Evolutionary conservation across 1,284 basidiomycete species (phyloP).

Genomic region (Boletellus deceptivus): DNA sequence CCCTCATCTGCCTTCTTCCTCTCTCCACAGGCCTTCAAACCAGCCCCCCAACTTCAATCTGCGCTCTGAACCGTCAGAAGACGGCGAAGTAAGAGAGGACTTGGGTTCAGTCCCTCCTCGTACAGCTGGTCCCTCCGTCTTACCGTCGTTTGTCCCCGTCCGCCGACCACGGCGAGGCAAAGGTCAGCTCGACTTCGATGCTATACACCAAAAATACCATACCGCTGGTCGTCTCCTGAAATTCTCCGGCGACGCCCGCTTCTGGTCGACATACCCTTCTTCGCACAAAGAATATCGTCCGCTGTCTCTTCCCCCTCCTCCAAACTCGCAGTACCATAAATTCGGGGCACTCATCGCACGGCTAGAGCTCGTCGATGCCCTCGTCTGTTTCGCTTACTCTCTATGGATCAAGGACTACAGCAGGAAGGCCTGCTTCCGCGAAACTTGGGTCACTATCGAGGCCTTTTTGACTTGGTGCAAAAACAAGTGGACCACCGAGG

Average conservation of each 20-base stretch:
- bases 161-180: conserved; percentile 62
- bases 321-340: conserved; percentile 66
- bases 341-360: conserved; percentile 67
- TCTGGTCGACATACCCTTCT: conserved; percentile 67
- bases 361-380: conserved; percentile 70
- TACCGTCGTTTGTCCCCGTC: conserved; percentile 53
- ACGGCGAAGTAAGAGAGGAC: conserved; percentile 54
- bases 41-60: conserved; percentile 30
- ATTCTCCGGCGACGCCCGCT: conserved; percentile 71
- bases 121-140: conserved; percentile 30
- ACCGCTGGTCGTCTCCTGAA: conserved; percentile 63
- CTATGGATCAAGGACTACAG: conserved; percentile 67
- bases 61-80: conserved; percentile 54
- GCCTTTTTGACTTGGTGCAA: conserved; percentile 66
- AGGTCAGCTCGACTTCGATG: conserved; percentile 45
- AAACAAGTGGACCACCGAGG: conserved; percentile 61
- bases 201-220: conserved; percentile 63
- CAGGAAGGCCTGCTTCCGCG: conserved; percentile 47
- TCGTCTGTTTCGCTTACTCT: conserved; percentile 71
- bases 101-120: conserved; percentile 27
- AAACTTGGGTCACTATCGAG: conserved; percentile 62
- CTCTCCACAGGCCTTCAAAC: conserved; percentile 31
- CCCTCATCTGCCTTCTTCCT: conserved; percentile 23
- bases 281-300: conserved; percentile 62
- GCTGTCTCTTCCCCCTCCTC: conserved; percentile 57